A percentile compares a stretch with the other conserved stretches of the same genome.
Conservation (phyloP, 805 yeast genomes). For the Candida caryicola region DNA sequence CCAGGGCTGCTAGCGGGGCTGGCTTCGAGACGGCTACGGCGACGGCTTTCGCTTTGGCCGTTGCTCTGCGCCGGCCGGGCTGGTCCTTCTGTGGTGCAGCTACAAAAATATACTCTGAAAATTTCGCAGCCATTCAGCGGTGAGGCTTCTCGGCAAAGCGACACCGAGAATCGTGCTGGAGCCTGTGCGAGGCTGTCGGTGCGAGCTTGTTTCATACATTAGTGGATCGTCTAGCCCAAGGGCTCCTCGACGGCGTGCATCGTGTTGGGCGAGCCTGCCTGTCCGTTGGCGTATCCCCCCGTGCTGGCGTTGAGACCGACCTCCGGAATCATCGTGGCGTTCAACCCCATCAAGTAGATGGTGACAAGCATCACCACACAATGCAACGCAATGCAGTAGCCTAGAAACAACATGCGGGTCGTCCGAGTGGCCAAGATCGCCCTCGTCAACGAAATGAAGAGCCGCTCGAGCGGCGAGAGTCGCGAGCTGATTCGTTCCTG, state of each 20-base stretch:
- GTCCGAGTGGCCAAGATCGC: slow-evolving; percentile 71
- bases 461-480: slow-evolving; percentile 73
- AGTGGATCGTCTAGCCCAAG: no score
- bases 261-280: slow-evolving; percentile 8
- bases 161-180: no score
- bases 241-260: neutral
- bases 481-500: slow-evolving; percentile 69
- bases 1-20: no score
- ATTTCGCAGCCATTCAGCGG: no score
- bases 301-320: slow-evolving; percentile 40
- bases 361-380: slow-evolving; percentile 64
- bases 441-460: slow-evolving; percentile 70
- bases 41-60: no score
- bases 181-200: no score
- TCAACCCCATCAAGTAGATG: slow-evolving; percentile 50
- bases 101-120: no score
- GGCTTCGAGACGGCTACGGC: no score
- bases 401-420: slow-evolving; percentile 68
- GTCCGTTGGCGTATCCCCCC: slow-evolving; percentile 34
- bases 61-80: no score
- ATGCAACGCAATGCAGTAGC: slow-evolving; percentile 75
- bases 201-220: no score
- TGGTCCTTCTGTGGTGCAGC: no score
- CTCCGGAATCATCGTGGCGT: slow-evolving; percentile 45
- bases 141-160: no score